These are phyloP conservation scores for Calocybe gangraenosa DNA, from an alignment of 768 basidiomycete species.

Conservation along the genomic window DNA sequence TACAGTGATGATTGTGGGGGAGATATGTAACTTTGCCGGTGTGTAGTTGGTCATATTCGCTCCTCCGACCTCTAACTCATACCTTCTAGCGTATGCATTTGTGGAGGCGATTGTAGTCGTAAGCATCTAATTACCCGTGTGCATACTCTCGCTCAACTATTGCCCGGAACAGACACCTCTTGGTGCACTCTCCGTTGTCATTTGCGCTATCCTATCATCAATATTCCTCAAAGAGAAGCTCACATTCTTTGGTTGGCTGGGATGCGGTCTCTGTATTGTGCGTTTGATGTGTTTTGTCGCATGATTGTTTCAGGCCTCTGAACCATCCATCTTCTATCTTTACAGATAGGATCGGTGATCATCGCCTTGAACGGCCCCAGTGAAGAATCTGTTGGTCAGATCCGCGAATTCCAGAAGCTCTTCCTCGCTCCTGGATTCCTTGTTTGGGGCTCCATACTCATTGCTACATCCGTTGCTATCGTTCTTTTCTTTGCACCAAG, in stretches of 20 bases:
- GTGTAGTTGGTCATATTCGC: slow-evolving; percentile 27
- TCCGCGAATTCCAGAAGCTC: slow-evolving; percentile 66
- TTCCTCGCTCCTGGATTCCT: slow-evolving; percentile 87
- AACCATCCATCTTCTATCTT: no score
- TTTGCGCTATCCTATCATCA: slow-evolving; percentile 90
- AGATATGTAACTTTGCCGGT: slow-evolving; percentile 85
- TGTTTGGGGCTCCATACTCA: slow-evolving; percentile 59
- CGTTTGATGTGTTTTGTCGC: slow-evolving; percentile 32
- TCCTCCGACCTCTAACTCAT: slow-evolving; percentile 15
- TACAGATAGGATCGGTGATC: slow-evolving; percentile 20
- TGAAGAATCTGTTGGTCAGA: slow-evolving; percentile 67
- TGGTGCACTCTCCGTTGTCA: slow-evolving; percentile 93
- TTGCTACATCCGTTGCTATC: slow-evolving; percentile 61
- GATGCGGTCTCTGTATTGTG: slow-evolving; percentile 87
- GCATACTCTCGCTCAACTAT: slow-evolving; percentile 6
- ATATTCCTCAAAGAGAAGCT: slow-evolving; percentile 91
- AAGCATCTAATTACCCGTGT: slow-evolving; percentile 23
- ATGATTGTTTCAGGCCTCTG: no score
- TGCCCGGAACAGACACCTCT: slow-evolving; percentile 68
- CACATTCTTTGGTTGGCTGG: slow-evolving; percentile 96
- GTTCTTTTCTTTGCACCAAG: slow-evolving; percentile 80
- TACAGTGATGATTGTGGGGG: slow-evolving; percentile 88
- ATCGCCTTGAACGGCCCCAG: slow-evolving; percentile 50
- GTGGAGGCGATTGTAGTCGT: slow-evolving; percentile 91
- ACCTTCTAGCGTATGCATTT: slow-evolving; percentile 70